phyloP scores from a whole-genome alignment of 2,329 filamentous ascomycete genomes.

The Xylariaceae sp. region DNA sequence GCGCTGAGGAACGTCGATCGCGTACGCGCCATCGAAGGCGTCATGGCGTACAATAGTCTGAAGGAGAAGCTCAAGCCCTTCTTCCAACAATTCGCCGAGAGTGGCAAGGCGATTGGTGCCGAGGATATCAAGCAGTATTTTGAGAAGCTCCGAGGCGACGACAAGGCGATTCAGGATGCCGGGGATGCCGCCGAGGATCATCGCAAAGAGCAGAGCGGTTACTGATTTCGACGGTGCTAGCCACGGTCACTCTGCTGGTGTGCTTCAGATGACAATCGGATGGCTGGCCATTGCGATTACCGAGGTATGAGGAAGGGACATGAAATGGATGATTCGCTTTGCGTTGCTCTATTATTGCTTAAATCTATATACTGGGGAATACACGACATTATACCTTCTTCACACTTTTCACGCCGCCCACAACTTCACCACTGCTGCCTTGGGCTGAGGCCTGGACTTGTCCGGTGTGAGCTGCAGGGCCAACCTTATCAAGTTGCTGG shows the following conservation, averaged over 20 bases:
- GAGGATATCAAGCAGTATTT: conserved; percentile 98
- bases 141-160: conserved; percentile 86
- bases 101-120: conserved; percentile 77
- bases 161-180: conserved; percentile 62
- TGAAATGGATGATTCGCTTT: too few species aligned
- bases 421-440: conserved; percentile 23
- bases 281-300: too few species aligned
- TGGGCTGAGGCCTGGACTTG: conserved; percentile 18
- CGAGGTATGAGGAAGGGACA: too few species aligned
- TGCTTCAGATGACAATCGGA: too few species aligned
- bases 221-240: too few species aligned
- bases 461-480: conserved; percentile 22
- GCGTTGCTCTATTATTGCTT: too few species aligned
- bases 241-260: too few species aligned
- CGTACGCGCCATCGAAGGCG: conserved; percentile 88
- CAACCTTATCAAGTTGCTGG: conserved; percentile 33
- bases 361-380: too few species aligned
- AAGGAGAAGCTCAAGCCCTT: conserved; percentile 96
- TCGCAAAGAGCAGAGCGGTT: conserved; percentile 50
- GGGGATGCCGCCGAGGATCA: conserved; percentile 45
- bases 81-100: conserved; percentile 89
- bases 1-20: conserved; percentile 88
- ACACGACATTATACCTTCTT: not conserved
- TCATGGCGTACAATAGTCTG: conserved; percentile 96
- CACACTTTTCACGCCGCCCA: conserved; percentile 20